phyloP scores from a whole-genome alignment of 495 filamentous ascomycete species.

The Aspergillus bertholletiae region DNA sequence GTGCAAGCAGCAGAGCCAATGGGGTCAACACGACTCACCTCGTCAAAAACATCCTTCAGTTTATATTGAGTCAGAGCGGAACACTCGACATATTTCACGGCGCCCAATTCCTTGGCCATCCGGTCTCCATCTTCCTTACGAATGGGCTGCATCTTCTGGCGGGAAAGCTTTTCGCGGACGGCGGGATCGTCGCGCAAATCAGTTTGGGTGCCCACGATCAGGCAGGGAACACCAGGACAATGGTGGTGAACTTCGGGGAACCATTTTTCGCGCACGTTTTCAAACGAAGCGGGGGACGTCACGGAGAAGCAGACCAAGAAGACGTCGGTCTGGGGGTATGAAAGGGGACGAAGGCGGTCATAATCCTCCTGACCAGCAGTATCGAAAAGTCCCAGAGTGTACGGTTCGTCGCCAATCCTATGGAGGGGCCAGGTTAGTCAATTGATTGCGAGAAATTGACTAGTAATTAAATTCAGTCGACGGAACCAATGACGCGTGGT shows the following conservation, averaged over 20 bases:
- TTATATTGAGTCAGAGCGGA: constrained; percentile 97
- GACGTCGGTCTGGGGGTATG: constrained; percentile 97
- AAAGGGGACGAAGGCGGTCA: constrained; percentile 91
- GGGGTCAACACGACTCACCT: constrained; percentile 57
- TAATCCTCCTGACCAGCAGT: constrained; percentile 99
- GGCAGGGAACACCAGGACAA: constrained; percentile 94
- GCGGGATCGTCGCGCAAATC: constrained; percentile 90
- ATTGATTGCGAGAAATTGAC: neutral
- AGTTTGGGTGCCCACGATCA: constrained; percentile 96
- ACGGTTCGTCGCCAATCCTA: constrained; percentile 99
- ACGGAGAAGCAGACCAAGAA: constrained; percentile 99
- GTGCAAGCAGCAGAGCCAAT: neutral
- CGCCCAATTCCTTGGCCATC: constrained; percentile 94
- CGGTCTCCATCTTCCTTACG: constrained; percentile 87
- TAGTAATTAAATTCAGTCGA: neutral
- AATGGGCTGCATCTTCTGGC: constrained; percentile 93
- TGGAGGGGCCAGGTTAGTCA: constrained; percentile 8
- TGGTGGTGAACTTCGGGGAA: constrained; percentile 98
- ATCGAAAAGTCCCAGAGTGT: constrained; percentile 96
- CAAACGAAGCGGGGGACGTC: constrained; percentile 96
- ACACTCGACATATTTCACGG: constrained; percentile 98
- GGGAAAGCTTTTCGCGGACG: constrained; percentile 85
- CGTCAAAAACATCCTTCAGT: constrained; percentile 98
- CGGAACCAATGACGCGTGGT: neutral
- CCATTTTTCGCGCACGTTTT: constrained; percentile 99